A percentile compares a stretch with the other conserved stretches of the same genome.
phyloP scores from a whole-genome alignment of 176 grass and related monocot genomes.

The Canna indica region DNA sequence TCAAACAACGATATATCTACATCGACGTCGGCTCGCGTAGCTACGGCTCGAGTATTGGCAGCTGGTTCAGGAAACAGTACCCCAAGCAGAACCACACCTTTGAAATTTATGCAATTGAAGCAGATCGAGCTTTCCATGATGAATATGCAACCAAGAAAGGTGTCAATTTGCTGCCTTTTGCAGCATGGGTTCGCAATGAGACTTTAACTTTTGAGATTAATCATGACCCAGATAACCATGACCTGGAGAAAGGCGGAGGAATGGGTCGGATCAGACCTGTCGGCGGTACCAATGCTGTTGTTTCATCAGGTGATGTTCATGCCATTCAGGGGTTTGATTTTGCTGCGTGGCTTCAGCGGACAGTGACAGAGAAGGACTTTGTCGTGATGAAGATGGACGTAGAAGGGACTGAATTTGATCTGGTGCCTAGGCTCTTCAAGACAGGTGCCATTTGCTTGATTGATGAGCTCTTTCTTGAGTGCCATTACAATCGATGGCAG shows the following conservation, averaged over 20 bases:
- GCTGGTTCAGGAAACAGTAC: constrained; percentile 75
- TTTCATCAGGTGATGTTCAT: constrained; percentile 27
- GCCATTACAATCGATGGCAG: constrained; percentile 86
- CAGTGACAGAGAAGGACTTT: constrained; percentile 43
- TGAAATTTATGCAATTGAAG: constrained; percentile 62
- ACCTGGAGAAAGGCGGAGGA: constrained; percentile 32
- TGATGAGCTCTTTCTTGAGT: constrained; percentile 75
- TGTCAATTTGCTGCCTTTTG: constrained; percentile 49
- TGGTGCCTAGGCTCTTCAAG: constrained; percentile 41
- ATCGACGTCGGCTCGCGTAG: constrained; percentile 63
- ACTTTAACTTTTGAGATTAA: constrained; percentile 67
- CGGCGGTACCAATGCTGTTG: not conserved
- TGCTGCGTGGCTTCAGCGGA: constrained; percentile 41
- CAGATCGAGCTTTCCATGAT: constrained; percentile 46
- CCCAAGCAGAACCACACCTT: constrained; percentile 77
- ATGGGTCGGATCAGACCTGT: constrained; percentile 60
- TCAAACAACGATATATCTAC: constrained; percentile 52
- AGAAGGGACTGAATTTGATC: constrained; percentile 66
- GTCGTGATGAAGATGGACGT: constrained; percentile 90
- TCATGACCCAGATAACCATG: constrained; percentile 29
- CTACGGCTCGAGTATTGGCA: constrained; percentile 65
- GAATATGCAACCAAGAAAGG: constrained; percentile 50
- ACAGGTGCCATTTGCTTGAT: constrained; percentile 48
- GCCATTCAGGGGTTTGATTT: constrained; percentile 55
- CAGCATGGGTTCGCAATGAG: constrained; percentile 66